A percentile compares a stretch with the other conserved stretches of the same genome.
Evolutionary conservation across 192 early-diverging fungal species (phyloP).

Genomic region (Coemansia aciculifera): DNA sequence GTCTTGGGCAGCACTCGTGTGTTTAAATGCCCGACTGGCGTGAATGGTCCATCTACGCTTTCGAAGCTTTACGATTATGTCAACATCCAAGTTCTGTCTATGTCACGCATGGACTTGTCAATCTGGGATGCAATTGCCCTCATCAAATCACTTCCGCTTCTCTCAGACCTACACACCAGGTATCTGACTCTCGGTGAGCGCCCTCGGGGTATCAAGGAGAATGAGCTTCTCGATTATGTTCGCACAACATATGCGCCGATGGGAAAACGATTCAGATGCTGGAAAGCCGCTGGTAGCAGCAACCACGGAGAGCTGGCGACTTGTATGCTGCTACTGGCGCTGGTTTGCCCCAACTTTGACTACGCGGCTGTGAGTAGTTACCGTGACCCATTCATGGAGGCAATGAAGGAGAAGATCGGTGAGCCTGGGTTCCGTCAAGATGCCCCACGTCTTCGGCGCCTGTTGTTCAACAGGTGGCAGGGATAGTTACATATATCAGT

Average conservation of each 20-base stretch:
- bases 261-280: neutral
- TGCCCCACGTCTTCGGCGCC: neutral
- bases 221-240: neutral
- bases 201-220: neutral
- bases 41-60: neutral
- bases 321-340: conserved; percentile 1
- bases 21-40: too few species aligned
- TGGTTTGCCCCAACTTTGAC: neutral
- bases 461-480: neutral
- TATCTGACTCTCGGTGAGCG: neutral
- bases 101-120: too few species aligned
- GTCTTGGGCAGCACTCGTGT: too few species aligned
- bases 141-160: neutral
- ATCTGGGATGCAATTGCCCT: neutral
- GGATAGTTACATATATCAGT: neutral
- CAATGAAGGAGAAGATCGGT: neutral
- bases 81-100: neutral
- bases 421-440: neutral
- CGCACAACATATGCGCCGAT: neutral
- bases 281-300: neutral
- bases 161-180: neutral
- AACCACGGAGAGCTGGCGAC: neutral
- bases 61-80: neutral
- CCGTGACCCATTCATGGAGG: neutral
- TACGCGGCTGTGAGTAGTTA: neutral